phyloP scores from a whole-genome alignment of 1,139 yeast species.

The Diutina siamensis region DNA sequence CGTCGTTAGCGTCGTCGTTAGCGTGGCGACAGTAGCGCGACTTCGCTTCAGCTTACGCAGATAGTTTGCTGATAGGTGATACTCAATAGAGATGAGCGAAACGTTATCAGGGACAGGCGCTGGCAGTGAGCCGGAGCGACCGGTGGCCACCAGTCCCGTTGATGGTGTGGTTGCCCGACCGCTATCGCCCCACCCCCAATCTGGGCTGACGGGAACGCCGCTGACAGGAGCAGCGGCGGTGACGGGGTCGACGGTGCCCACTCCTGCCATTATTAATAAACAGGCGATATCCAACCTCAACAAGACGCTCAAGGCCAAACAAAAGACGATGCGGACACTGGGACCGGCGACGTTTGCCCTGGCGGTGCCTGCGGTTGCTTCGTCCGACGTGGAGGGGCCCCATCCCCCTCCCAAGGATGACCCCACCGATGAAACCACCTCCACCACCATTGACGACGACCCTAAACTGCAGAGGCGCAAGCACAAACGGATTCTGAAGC shows the following conservation, averaged over 20 bases:
- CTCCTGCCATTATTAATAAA: conserved; percentile 2
- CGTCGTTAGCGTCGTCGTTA: too few species aligned
- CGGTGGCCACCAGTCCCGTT: background rate
- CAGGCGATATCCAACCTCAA: conserved; percentile 2
- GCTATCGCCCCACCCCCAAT: background rate
- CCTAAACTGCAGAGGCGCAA: background rate
- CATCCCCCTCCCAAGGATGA: background rate
- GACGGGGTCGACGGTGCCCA: background rate
- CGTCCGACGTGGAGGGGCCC: background rate
- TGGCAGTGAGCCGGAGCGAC: background rate
- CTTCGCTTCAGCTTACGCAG: background rate
- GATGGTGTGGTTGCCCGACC: background rate
- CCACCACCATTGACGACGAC: background rate
- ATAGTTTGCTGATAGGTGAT: too few species aligned
- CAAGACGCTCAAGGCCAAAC: conserved; percentile 1
- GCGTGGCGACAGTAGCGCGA: background rate
- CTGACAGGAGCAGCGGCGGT: background rate
- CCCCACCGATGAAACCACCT: background rate
- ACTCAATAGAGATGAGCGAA: background rate
- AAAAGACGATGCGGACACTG: background rate
- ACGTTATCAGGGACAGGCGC: background rate
- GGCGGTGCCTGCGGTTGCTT: background rate
- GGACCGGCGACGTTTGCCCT: background rate
- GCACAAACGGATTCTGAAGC: conserved; percentile 4
- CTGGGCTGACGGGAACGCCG: background rate